Evolutionary conservation across 2,329 filamentous ascomycete genomes (phyloP), one percentile per base, ranked within the genome.

Genomic region (Cytospora leucostoma): DNA sequence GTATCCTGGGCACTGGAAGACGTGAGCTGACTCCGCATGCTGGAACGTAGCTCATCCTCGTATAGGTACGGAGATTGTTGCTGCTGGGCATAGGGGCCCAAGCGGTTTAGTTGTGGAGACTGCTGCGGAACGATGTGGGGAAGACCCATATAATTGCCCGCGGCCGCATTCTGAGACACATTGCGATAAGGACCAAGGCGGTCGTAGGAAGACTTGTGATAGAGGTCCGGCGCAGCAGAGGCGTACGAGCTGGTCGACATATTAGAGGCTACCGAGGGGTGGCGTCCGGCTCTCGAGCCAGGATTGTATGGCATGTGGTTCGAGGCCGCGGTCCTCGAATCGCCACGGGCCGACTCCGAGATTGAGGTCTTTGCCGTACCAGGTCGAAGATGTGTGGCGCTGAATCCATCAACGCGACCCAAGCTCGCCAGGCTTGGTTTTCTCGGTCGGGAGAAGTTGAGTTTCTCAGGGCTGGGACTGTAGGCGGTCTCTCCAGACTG

Each of bases 401-500:
- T 34, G 11, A 57, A 55, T 17, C 57, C 58, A 34, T 65, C 61
- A 52, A 61, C 57, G 44, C 49, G 47, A 60, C 59, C 56, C 69
- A 67, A n/a, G 70, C 67, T 56, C 62, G 78, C 78, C 65, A 83
- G 77, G 71, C 84, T 86, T 47, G 78, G 75, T 65, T 84, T 84
- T 63, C 84, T 78, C 50, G 84, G 84, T 47, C 84, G 79, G n/a
- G 84, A 87, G 71, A 87, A 87, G 72, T 87, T 87, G 69, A 81
- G 59, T 37, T 80, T 53, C 84, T 76, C 53, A 72, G 70, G 67
- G 27, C 37, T 50, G 19, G 75, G 74, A 59, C 70, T 72, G 55
- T 77, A 75, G 56, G 68, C 68, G 10, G 68, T 65, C 33, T 70
- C 67, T 37, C 64, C 69, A 35, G 67, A 61, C 54, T 68, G 68